Conservation (phyloP, 306 rosid genomes). For the Vicia sativa region DNA sequence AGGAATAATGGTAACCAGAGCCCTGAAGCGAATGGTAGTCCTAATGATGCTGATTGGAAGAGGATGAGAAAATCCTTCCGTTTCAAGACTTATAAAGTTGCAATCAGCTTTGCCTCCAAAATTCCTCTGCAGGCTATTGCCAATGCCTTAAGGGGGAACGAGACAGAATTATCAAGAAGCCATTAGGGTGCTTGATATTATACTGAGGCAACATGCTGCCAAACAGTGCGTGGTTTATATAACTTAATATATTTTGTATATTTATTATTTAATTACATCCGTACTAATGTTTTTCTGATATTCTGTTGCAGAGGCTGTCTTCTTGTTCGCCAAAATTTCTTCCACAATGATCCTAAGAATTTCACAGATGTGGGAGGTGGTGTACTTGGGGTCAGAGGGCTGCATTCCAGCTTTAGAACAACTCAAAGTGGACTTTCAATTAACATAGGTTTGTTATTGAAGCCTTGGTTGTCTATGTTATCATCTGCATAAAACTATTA, state of each 20-base stretch:
- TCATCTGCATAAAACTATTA: not conserved
- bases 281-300: not conserved
- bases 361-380: slow-evolving; percentile 87
- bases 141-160: slow-evolving; percentile 81
- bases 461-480: not conserved
- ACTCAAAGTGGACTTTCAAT: slow-evolving; percentile 86
- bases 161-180: slow-evolving; percentile 89
- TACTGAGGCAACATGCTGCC: slow-evolving; percentile 89
- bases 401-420: slow-evolving; percentile 91
- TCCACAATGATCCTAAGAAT: slow-evolving; percentile 66
- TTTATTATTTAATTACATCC: not conserved
- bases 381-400: slow-evolving; percentile 86
- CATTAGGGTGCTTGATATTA: slow-evolving; percentile 79
- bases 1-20: slow-evolving; percentile 70
- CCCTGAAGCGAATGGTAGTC: slow-evolving; percentile 61
- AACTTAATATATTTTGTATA: not conserved
- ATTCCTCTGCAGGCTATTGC: slow-evolving; percentile 83
- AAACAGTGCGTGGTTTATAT: slow-evolving; percentile 61
- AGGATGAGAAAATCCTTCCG: slow-evolving; percentile 65
- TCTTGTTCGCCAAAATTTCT: slow-evolving; percentile 85
- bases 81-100: slow-evolving; percentile 71
- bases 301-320: slow-evolving; percentile 80
- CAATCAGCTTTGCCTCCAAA: slow-evolving; percentile 77
- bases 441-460: slow-evolving; percentile 61
- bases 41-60: slow-evolving; percentile 69